phyloP scores from a whole-genome alignment of 495 filamentous ascomycete genomes.

The Trichoderma virens region DNA sequence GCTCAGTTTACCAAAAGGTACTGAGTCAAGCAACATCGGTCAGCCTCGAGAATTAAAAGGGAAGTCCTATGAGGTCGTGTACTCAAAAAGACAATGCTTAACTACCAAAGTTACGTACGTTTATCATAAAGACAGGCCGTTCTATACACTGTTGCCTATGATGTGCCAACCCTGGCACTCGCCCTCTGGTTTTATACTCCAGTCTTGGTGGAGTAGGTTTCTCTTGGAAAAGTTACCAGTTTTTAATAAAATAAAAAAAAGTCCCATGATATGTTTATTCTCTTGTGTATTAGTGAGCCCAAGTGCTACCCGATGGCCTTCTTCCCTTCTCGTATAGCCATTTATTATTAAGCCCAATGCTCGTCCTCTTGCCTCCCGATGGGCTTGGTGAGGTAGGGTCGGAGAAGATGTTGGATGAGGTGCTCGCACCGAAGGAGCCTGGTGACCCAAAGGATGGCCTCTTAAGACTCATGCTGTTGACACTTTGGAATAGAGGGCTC shows the following conservation, averaged over 20 bases:
- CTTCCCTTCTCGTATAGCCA: conserved; percentile 84
- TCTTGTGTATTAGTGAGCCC: conserved; percentile 21
- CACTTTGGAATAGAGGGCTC: conserved; percentile 65
- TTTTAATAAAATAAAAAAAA: neutral
- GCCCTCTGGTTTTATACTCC: neutral
- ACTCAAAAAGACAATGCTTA: neutral
- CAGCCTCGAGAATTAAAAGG: too few relatives aligned
- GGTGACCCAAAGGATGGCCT: conserved; percentile 56
- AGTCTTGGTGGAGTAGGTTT: neutral
- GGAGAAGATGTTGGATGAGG: conserved; percentile 22
- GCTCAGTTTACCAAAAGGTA: too few relatives aligned
- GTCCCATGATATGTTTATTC: neutral
- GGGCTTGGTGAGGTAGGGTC: conserved; percentile 55
- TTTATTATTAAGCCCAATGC: conserved; percentile 71
- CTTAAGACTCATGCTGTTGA: conserved; percentile 32
- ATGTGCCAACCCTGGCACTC: neutral
- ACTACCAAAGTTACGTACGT: conserved; percentile 2
- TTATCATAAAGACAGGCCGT: neutral
- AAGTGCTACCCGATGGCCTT: conserved; percentile 29
- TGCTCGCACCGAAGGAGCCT: conserved; percentile 21
- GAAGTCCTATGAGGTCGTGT: neutral
- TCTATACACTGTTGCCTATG: neutral
- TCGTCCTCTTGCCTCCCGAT: conserved; percentile 56
- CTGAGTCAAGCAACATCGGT: too few relatives aligned
- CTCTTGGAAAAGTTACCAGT: neutral